Base-by-base conservation (phyloP, 164 flowering plant species). In the Protea cynaroides region DNA sequence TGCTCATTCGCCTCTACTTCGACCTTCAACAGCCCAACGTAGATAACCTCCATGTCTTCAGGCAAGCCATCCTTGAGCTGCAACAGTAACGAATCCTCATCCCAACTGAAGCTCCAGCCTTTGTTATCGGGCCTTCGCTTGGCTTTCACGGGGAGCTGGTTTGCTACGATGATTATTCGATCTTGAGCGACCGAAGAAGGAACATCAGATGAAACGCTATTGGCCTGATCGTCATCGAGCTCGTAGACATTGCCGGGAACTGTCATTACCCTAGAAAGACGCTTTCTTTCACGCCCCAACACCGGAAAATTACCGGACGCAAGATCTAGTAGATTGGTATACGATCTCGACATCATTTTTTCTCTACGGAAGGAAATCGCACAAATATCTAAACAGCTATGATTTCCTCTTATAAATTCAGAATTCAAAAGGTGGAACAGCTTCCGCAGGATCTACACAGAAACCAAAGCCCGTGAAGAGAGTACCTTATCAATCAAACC, bases 71-170 rank as follows among this genome's bases (percentile, higher is more conserved):
- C 94, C 70, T 86, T 88, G 6, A 84, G 66, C 71, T 88, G 94
- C 63, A 86, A 70, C 2, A 84, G 65, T 79, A 88, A 75, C 0
- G 90, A 84, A 52, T 88, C 90, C 63, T 88, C 90, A 43, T 88
- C 88, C 94, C 94, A 88, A 63, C 90, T 84, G 72, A 88, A 88
- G 43, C 81, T 75, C 89, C 94, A 87, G 7, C 89, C 86, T 65
- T 74, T 83, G 51, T 80, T 82, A 69, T 88, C 89, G 0, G 82
- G 82, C 12, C 87, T 74, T 34, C 86, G 75, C 72, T 78, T 81
- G 4, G 90, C 86, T 67, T 79, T 83, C 18, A 88, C 78, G 1
- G 94, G 94, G 0, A 88, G 79, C 73, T 86, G 90, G 72, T 88
- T 86, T 1, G 86, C 89, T 1, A 88, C 94, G 29, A 88, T 84